These are phyloP conservation scores for Boletus eberwhitei DNA, from an alignment of 768 basidiomycete genomes.

Conservation along the genomic window DNA sequence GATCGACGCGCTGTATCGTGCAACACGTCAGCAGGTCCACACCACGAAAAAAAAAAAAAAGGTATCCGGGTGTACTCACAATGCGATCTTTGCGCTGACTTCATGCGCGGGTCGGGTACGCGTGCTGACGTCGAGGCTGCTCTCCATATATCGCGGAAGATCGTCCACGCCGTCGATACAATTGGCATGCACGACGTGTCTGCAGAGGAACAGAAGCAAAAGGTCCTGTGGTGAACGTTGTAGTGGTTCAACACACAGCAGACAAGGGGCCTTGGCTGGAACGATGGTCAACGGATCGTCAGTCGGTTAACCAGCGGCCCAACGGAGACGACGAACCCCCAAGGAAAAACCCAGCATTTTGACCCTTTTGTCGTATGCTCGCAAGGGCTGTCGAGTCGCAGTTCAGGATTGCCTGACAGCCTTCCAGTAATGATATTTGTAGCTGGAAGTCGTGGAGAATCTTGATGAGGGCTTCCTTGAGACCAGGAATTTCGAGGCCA, in stretches of 20 bases:
- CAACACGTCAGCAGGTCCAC: not conserved
- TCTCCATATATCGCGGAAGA: slow-evolving; percentile 60
- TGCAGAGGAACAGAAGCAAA: slow-evolving; percentile 79
- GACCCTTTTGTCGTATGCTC: slow-evolving; percentile 63
- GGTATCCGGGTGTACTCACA: slow-evolving; percentile 43
- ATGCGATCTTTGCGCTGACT: slow-evolving; percentile 72
- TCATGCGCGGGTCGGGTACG: slow-evolving; percentile 39
- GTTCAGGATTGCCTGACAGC: slow-evolving; percentile 83
- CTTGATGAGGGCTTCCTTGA: slow-evolving; percentile 93
- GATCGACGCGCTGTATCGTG: slow-evolving; percentile 57
- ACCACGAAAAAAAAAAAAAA: not conserved
- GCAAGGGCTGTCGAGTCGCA: slow-evolving; percentile 79
- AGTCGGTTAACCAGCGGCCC: not conserved
- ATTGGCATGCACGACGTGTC: slow-evolving; percentile 79
- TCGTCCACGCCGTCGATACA: slow-evolving; percentile 69
- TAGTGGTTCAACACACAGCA: slow-evolving; percentile 59
- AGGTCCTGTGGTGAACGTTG: slow-evolving; percentile 57
- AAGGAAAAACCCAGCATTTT: slow-evolving; percentile 77
- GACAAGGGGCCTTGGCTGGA: slow-evolving; percentile 62
- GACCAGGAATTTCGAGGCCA: slow-evolving; percentile 92
- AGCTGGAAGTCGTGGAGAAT: slow-evolving; percentile 95
- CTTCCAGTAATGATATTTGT: slow-evolving; percentile 89
- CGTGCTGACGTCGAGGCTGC: slow-evolving; percentile 40
- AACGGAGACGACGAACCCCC: slow-evolving; percentile 49
- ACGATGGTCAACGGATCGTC: not conserved